Evolutionary conservation across 1,284 basidiomycete genomes (phyloP).

Genomic region (Exobasidium cylindrosporum): DNA sequence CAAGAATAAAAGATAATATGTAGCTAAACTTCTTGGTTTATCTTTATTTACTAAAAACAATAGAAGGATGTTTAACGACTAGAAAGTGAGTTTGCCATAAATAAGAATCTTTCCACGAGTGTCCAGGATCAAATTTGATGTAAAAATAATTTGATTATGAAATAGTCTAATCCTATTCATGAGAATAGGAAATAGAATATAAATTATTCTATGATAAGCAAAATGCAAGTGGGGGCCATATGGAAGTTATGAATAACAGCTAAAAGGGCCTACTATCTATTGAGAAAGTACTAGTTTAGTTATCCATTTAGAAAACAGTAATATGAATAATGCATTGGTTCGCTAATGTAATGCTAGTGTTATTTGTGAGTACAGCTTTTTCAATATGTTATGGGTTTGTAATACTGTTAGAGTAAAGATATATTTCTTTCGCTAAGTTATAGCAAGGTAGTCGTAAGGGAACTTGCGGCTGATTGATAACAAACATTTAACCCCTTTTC

Average conservation of each 20-base stretch:
- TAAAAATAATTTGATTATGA: constrained; percentile 13
- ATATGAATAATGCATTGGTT: no score
- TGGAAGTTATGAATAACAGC: constrained; percentile 13
- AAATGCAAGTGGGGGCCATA: constrained; percentile 4
- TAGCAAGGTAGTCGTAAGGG: constrained; percentile 23
- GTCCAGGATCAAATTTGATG: not conserved
- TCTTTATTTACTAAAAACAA: constrained; percentile 11
- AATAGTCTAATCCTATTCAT: constrained; percentile 18
- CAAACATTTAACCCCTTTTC: constrained; percentile 16
- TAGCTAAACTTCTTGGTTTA: constrained; percentile 18
- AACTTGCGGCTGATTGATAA: constrained; percentile 25
- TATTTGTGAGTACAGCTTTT: no score
- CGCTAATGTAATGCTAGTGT: no score
- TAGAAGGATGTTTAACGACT: not conserved
- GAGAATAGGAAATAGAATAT: constrained; percentile 16
- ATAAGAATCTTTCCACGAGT: not conserved
- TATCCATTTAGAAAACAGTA: no score
- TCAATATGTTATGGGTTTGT: constrained; percentile 1
- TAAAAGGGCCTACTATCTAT: constrained; percentile 9
- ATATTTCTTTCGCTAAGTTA: constrained; percentile 20
- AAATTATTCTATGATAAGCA: constrained; percentile 12
- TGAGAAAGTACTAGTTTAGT: no score
- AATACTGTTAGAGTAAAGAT: constrained; percentile 16
- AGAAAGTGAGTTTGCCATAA: not conserved
- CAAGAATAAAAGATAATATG: constrained; percentile 19